Evolutionary conservation across 805 yeast species (phyloP).

Genomic region (Metschnikowia henanensis): DNA sequence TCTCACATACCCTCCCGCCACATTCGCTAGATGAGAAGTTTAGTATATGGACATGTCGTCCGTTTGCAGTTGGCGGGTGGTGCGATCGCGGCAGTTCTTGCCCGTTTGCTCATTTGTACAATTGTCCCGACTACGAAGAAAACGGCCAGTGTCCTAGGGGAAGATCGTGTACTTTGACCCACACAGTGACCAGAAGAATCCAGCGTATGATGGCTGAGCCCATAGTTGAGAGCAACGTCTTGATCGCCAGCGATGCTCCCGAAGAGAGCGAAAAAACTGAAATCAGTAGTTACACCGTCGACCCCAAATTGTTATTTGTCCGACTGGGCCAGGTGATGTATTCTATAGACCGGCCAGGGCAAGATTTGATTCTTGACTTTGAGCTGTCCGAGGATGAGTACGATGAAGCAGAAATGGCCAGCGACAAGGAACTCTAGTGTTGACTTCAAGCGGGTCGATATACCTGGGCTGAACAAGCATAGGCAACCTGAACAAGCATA

Average conservation of each 20-base stretch:
- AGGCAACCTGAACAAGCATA: no score
- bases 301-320: slow-evolving; percentile 26
- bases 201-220: slow-evolving; percentile 27
- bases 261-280: slow-evolving; percentile 15
- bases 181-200: slow-evolving; percentile 33
- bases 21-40: slow-evolving; percentile 43
- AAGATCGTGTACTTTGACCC: slow-evolving; percentile 51
- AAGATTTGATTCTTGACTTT: slow-evolving; percentile 9
- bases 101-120: slow-evolving; percentile 52
- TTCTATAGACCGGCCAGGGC: slow-evolving; percentile 22
- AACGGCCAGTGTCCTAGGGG: slow-evolving; percentile 59
- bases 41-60: slow-evolving; percentile 56
- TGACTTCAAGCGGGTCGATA: no score
- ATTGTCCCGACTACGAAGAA: slow-evolving; percentile 73
- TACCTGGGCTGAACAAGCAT: no score
- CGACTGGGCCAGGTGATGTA: slow-evolving; percentile 4
- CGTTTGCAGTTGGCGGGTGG: slow-evolving; percentile 67
- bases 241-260: slow-evolving; percentile 18
- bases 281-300: slow-evolving; percentile 36
- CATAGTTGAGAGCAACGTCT: slow-evolving; percentile 21
- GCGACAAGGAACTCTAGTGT: not conserved
- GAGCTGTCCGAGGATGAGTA: slow-evolving; percentile 9
- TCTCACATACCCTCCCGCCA: slow-evolving; percentile 46
- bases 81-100: slow-evolving; percentile 64
- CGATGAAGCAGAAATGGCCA: not conserved